Evolutionary conservation across 331 rosid genomes (phyloP).

Genomic region (Acacia concinna): DNA sequence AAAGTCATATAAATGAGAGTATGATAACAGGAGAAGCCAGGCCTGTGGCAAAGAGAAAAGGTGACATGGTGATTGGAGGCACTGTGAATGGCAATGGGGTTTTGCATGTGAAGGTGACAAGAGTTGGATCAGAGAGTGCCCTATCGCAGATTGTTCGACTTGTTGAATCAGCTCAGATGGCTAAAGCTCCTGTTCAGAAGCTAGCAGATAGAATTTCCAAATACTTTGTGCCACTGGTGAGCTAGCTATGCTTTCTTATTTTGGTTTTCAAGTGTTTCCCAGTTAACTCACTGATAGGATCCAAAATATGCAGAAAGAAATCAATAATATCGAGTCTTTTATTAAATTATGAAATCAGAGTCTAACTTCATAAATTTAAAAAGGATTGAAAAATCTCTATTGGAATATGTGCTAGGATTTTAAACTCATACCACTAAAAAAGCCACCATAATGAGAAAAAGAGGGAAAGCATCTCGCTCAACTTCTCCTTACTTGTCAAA

Average conservation of each 20-base stretch:
- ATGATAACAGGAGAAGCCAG: slow-evolving; percentile 84
- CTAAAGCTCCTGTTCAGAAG: slow-evolving; percentile 87
- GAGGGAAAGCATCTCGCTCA: too few species aligned
- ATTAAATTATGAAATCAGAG: too few species aligned
- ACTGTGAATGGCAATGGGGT: slow-evolving; percentile 79
- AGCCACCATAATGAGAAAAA: too few species aligned
- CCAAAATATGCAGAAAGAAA: too few species aligned
- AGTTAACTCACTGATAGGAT: not conserved
- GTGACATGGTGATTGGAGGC: slow-evolving; percentile 76
- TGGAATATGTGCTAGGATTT: too few species aligned
- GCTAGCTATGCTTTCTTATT: not conserved
- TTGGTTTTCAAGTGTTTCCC: not conserved
- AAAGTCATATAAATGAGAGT: slow-evolving; percentile 85
- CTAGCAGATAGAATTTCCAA: slow-evolving; percentile 84
- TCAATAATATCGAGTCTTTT: too few species aligned
- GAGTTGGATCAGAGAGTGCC: slow-evolving; percentile 81
- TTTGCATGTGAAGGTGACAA: slow-evolving; percentile 62
- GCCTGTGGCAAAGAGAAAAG: slow-evolving; percentile 68
- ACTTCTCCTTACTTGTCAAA: too few species aligned
- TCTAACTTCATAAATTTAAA: too few species aligned
- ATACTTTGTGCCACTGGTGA: slow-evolving; percentile 72
- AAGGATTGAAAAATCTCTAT: too few species aligned
- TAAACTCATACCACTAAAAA: too few species aligned
- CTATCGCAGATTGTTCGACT: slow-evolving; percentile 74
- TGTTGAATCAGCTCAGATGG: slow-evolving; percentile 88